Evolutionary conservation across 2,329 filamentous ascomycete species (phyloP).

Genomic region (Aspergillus persii): DNA sequence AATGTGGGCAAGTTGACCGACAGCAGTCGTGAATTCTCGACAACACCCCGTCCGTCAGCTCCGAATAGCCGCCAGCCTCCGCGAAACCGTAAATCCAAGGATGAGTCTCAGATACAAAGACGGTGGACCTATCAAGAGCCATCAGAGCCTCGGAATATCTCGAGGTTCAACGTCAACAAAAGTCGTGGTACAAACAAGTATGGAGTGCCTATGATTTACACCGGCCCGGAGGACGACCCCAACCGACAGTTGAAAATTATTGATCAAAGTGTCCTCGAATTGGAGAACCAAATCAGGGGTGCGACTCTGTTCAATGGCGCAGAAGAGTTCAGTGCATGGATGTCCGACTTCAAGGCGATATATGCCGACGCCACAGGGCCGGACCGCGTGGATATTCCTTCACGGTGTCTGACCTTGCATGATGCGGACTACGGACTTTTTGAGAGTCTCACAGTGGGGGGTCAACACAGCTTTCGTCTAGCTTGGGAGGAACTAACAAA

Average conservation of each 20-base stretch:
- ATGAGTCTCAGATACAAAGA: too few relatives aligned
- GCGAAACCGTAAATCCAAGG: too few relatives aligned
- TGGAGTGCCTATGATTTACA: constrained; percentile 2
- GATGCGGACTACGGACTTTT: constrained; percentile 19
- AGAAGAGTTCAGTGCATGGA: constrained; percentile 19
- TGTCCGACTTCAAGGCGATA: constrained; percentile 19
- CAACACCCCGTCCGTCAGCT: too few relatives aligned
- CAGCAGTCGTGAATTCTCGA: constrained; percentile 1
- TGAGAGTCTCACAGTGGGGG: constrained; percentile 21
- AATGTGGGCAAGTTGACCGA: not conserved
- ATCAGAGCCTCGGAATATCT: too few relatives aligned
- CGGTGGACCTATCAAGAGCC: too few relatives aligned
- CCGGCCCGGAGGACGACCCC: constrained; percentile 14
- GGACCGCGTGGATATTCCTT: not conserved
- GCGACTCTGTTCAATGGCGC: constrained; percentile 19
- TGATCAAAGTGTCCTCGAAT: constrained; percentile 20
- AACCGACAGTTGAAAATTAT: constrained; percentile 7
- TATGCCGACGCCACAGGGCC: constrained; percentile 21
- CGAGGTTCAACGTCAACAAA: too few relatives aligned
- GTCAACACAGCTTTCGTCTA: constrained; percentile 25
- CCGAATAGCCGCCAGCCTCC: too few relatives aligned
- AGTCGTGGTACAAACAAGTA: too few relatives aligned
- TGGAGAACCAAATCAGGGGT: constrained; percentile 21
- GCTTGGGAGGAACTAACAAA: constrained; percentile 25
- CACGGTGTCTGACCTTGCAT: constrained; percentile 8